Base-by-base conservation (phyloP, 495 filamentous ascomycete species). In the Penicillium goetzii region DNA sequence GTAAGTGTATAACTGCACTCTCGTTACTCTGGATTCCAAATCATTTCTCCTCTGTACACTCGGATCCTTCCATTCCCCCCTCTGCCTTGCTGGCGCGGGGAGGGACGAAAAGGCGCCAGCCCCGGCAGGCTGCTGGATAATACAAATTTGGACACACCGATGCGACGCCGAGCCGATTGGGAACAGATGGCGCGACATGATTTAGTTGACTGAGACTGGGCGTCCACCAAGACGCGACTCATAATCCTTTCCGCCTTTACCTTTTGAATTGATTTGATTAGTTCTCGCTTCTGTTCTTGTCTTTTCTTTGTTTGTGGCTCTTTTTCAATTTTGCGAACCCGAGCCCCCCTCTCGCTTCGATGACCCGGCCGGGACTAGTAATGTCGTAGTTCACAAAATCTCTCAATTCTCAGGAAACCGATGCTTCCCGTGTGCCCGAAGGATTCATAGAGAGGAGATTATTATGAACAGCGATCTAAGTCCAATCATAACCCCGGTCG, bases 131-230 rank as follows among this genome's bases (percentile, higher is more conserved):
- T 33, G n/a, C 19, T 33, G 52, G 52, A 36, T 21, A 33, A 21
- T 26, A 55, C 52, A 23, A 2, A 36, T 25, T 25, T 32, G n/a
- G 30, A 55, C 32, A 26, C 28, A 33, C 52, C 52, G 52, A 55
- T 55, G 32, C 52, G 28, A 55, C 52, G 36, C 41, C 4, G 19
- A 41, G 57, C 57, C 43, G 36, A 61, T 58, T 65, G 58, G 63
- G 58, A 66, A 58, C 58, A 66, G 63, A 54, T 66, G 63, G 63
- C 63, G 56, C 32, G 19, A n/a, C 25, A 51, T 33, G 56, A 63
- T 58, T 45, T 45, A 58, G 8, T 21, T 15, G 55, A 28, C 32
- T 55, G 17, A 32, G 15, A n/a, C 4, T 23, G 30, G 19, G 17
- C 8, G 30, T n/a, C 9, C 15, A 21, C 52, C 32, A 17, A 36